These are phyloP conservation scores for Pezicula carpinea DNA, from an alignment of 2,329 filamentous ascomycete genomes.

Conservation along the genomic window DNA sequence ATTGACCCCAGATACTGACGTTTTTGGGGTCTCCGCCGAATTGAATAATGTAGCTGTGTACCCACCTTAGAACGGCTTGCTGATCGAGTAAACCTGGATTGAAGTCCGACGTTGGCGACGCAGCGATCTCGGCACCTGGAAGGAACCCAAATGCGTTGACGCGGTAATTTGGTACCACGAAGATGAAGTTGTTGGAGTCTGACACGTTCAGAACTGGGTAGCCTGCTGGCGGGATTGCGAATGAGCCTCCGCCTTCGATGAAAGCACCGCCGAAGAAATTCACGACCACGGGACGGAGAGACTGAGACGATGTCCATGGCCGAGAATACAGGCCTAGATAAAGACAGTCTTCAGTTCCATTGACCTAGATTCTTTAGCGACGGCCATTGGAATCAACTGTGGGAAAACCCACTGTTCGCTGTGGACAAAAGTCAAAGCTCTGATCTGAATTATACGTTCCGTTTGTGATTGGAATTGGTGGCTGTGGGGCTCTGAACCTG, in stretches of 20 bases:
- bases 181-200: conserved; percentile 43
- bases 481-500: conserved; percentile 57
- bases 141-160: conserved; percentile 67
- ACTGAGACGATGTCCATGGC: conserved; percentile 42
- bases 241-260: conserved; percentile 51
- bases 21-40: conserved; percentile 56
- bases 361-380: conserved; percentile 29
- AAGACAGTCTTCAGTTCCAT: conserved; percentile 55
- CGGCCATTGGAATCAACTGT: background rate
- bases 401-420: conserved; percentile 39
- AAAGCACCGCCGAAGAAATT: conserved; percentile 59
- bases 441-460: conserved; percentile 51
- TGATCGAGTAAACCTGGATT: conserved; percentile 64
- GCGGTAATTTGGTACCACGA: conserved; percentile 58
- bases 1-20: conserved; percentile 58
- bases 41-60: conserved; percentile 49
- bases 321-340: conserved; percentile 56
- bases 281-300: conserved; percentile 52
- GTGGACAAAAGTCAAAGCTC: conserved; percentile 53
- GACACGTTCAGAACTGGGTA: conserved; percentile 56
- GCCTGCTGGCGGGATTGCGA: conserved; percentile 49
- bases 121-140: conserved; percentile 46
- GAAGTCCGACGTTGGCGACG: conserved; percentile 45
- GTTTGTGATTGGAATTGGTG: conserved; percentile 41
- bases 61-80: conserved; percentile 52